Evolutionary conservation across 805 yeast species (phyloP).

Genomic region (Ogataea glucozyma): DNA sequence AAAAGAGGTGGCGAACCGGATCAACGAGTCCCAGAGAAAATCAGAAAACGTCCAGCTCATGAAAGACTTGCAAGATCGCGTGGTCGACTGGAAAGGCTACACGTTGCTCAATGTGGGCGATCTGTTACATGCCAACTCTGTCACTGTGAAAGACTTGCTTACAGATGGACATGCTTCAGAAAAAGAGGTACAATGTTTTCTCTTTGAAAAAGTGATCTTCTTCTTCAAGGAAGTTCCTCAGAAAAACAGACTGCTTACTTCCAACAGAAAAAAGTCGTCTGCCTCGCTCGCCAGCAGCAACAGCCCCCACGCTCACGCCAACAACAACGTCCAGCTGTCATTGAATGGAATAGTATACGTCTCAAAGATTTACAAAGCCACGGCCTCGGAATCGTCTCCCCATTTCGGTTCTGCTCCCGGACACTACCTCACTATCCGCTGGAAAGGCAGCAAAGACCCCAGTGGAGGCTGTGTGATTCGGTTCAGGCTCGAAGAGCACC

Average conservation of each 20-base stretch:
- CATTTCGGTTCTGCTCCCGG: conserved; percentile 41
- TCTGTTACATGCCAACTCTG: conserved; percentile 70
- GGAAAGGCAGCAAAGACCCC: conserved; percentile 88
- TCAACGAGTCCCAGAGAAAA: conserved; percentile 91
- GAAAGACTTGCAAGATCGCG: conserved; percentile 68
- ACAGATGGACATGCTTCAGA: conserved; percentile 61
- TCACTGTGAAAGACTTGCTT: conserved; percentile 61
- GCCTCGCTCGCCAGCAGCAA: conserved; percentile 39
- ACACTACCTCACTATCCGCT: conserved; percentile 63
- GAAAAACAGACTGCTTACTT: conserved; percentile 49
- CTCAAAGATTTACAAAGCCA: conserved; percentile 29
- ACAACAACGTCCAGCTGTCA: conserved; percentile 29
- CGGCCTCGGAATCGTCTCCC: conserved; percentile 33
- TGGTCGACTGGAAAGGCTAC: conserved; percentile 91
- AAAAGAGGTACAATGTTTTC: conserved; percentile 83
- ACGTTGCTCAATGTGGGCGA: conserved; percentile 81
- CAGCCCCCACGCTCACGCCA: too few relatives aligned
- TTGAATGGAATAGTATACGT: conserved; percentile 36
- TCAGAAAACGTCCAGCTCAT: conserved; percentile 80
- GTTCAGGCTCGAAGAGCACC: conserved; percentile 78
- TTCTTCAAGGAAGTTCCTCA: conserved; percentile 61
- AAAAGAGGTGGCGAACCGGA: conserved; percentile 80
- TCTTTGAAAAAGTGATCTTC: conserved; percentile 69
- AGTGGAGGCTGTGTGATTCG: conserved; percentile 82
- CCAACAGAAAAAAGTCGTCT: conserved; percentile 50